Percentiles rank a stretch among this genome's conserved stretches.
These are phyloP conservation scores for Jatropha podagrica DNA, from an alignment of 441 rosid genomes.

Conservation along the genomic window DNA sequence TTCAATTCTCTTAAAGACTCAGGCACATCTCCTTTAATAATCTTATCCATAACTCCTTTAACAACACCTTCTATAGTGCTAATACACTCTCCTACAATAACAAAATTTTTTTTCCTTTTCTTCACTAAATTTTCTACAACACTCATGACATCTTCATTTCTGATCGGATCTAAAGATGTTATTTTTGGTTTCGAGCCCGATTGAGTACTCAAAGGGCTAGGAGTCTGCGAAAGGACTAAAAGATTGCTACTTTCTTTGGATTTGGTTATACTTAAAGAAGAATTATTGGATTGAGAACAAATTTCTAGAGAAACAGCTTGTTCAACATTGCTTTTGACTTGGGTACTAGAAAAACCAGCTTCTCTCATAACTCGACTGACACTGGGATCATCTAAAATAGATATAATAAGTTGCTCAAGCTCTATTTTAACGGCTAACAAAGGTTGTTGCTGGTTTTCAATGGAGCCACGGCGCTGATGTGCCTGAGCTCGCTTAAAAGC, in stretches of 20 bases:
- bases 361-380: slow-evolving; percentile 83
- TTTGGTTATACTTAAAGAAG: slow-evolving; percentile 33
- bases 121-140: slow-evolving; percentile 45
- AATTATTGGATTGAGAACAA: slow-evolving; percentile 29
- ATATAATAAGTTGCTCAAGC: slow-evolving; percentile 56
- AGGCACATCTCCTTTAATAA: slow-evolving; percentile 55
- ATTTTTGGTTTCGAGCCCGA: slow-evolving; percentile 19
- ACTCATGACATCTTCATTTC: slow-evolving; percentile 41
- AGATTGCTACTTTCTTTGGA: slow-evolving; percentile 38
- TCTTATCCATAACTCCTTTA: slow-evolving; percentile 46
- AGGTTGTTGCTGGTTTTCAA: slow-evolving; percentile 73
- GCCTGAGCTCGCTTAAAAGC: slow-evolving; percentile 85
- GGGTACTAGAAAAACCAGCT: slow-evolving; percentile 79
- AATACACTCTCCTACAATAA: slow-evolving; percentile 54
- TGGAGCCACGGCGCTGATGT: slow-evolving; percentile 72
- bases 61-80: slow-evolving; percentile 42
- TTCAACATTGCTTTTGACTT: slow-evolving; percentile 61
- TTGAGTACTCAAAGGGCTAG: background rate
- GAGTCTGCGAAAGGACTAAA: slow-evolving; percentile 16
- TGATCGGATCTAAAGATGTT: slow-evolving; percentile 31
- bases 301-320: slow-evolving; percentile 55
- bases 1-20: slow-evolving; percentile 54
- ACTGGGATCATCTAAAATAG: slow-evolving; percentile 74
- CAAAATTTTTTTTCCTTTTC: slow-evolving; percentile 40
- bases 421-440: slow-evolving; percentile 64